Evolutionary conservation across 495 filamentous ascomycete species (phyloP).

Genomic region (Tuber umbilicatum): DNA sequence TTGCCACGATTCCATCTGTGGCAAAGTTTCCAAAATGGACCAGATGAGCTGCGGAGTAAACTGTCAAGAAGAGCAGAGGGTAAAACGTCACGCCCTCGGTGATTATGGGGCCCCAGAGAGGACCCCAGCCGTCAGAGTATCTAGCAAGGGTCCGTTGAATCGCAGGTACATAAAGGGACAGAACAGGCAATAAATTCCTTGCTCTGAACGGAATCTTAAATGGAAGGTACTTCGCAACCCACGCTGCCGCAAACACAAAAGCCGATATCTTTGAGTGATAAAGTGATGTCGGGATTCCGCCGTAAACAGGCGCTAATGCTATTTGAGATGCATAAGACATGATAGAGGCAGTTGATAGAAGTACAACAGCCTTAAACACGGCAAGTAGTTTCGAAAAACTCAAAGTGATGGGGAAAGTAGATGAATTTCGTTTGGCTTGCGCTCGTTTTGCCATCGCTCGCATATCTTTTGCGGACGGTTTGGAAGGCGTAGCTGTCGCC

Average conservation of each 20-base stretch:
- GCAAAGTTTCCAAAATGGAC: constrained; percentile 16
- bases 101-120: constrained; percentile 62
- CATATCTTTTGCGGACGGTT: constrained; percentile 16
- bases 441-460: constrained; percentile 14
- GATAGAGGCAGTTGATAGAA: constrained; percentile 64
- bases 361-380: constrained; percentile 40
- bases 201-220: constrained; percentile 44
- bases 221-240: constrained; percentile 53
- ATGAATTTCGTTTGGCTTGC: constrained; percentile 9
- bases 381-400: neutral
- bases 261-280: constrained; percentile 63
- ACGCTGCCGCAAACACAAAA: constrained; percentile 57
- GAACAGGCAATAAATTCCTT: constrained; percentile 54
- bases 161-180: constrained; percentile 67
- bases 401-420: neutral
- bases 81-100: constrained; percentile 66
- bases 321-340: constrained; percentile 69
- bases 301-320: constrained; percentile 77
- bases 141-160: constrained; percentile 62
- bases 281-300: constrained; percentile 63
- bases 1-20: constrained; percentile 27
- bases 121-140: constrained; percentile 58
- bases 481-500: constrained; percentile 5
- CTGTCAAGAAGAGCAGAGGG: constrained; percentile 62
- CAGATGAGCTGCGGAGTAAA: constrained; percentile 53